phyloP scores from a whole-genome alignment of 768 basidiomycete species.

The Suillus sp. region DNA sequence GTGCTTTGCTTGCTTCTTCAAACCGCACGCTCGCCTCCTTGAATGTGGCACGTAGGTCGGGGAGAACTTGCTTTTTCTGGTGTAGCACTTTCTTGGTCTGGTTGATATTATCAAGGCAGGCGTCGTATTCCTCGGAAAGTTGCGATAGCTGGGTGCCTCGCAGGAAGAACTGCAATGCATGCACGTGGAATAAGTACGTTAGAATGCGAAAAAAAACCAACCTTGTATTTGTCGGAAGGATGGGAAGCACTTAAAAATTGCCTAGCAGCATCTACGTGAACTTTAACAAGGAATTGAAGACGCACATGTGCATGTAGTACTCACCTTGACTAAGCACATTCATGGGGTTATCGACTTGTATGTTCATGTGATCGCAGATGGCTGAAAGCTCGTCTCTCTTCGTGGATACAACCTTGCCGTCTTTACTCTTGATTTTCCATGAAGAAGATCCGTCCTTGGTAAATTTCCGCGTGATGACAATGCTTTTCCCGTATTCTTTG shows the following conservation, averaged over 20 bases:
- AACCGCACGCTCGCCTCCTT: conserved; percentile 60
- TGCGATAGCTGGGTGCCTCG: conserved; percentile 90
- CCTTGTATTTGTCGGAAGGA: conserved; percentile 87
- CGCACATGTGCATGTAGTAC: neutral
- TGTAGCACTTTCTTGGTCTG: conserved; percentile 65
- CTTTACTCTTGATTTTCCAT: conserved; percentile 82
- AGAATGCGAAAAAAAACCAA: conserved; percentile 31
- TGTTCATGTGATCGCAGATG: conserved; percentile 94
- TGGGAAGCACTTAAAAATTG: conserved; percentile 86
- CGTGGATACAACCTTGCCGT: conserved; percentile 64
- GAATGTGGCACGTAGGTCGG: conserved; percentile 66
- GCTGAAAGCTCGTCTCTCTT: conserved; percentile 84
- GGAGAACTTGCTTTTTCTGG: conserved; percentile 75
- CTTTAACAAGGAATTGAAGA: neutral
- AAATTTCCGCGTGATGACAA: conserved; percentile 82
- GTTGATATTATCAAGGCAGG: conserved; percentile 70
- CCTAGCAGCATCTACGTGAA: conserved; percentile 36
- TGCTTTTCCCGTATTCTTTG: conserved; percentile 83
- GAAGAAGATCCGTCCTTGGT: conserved; percentile 70
- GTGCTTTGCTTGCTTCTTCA: conserved; percentile 73
- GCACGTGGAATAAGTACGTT: conserved; percentile 7
- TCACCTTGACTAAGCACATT: conserved; percentile 88
- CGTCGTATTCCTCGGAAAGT: conserved; percentile 84
- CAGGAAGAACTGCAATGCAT: conserved; percentile 76
- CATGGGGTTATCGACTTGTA: conserved; percentile 96